phyloP scores from a whole-genome alignment of 1,284 basidiomycete species.

The Fistulina hepatica region DNA sequence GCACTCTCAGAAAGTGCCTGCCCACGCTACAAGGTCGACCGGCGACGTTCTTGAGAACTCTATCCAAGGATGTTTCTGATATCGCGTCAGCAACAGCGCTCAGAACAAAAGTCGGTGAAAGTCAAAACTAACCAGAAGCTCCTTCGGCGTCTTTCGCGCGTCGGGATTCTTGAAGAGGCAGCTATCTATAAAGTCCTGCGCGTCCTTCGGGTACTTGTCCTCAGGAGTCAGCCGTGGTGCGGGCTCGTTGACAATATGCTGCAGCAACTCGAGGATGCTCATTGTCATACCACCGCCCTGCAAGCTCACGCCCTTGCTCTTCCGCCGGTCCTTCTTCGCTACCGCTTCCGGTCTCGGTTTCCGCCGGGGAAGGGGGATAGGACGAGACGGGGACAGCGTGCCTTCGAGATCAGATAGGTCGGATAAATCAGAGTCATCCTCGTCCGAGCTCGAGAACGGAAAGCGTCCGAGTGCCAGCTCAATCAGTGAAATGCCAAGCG shows the following conservation, averaged over 20 bases:
- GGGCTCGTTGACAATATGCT: conserved; percentile 96
- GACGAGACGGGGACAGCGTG: conserved; percentile 50
- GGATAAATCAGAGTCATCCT: conserved; percentile 55
- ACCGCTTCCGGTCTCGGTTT: conserved; percentile 27
- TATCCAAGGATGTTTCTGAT: conserved; percentile 51
- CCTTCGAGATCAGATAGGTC: conserved; percentile 62
- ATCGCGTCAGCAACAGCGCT: conserved; percentile 6
- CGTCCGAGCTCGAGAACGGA: conserved; percentile 70
- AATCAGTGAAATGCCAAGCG: conserved; percentile 88
- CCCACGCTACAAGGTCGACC: conserved; percentile 55
- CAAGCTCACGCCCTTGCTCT: conserved; percentile 77
- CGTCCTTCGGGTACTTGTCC: conserved; percentile 58
- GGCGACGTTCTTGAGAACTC: conserved; percentile 34
- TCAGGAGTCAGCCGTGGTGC: conserved; percentile 71
- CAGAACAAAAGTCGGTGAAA: conserved; percentile 1
- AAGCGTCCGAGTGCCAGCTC: conserved; percentile 91
- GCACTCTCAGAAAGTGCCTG: conserved; percentile 38
- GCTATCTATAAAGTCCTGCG: conserved; percentile 71
- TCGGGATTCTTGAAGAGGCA: conserved; percentile 81
- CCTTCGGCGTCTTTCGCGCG: conserved; percentile 68
- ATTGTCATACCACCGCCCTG: conserved; percentile 90
- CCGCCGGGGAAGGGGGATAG: conserved; percentile 22
- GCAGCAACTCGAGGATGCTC: conserved; percentile 92
- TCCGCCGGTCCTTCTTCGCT: conserved; percentile 41
- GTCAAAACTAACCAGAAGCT: conserved; percentile 52